Evolutionary conservation across 2,329 filamentous ascomycete genomes (phyloP), one percentile per base, ranked within the genome.

Genomic region (Elsinoe necatrix): DNA sequence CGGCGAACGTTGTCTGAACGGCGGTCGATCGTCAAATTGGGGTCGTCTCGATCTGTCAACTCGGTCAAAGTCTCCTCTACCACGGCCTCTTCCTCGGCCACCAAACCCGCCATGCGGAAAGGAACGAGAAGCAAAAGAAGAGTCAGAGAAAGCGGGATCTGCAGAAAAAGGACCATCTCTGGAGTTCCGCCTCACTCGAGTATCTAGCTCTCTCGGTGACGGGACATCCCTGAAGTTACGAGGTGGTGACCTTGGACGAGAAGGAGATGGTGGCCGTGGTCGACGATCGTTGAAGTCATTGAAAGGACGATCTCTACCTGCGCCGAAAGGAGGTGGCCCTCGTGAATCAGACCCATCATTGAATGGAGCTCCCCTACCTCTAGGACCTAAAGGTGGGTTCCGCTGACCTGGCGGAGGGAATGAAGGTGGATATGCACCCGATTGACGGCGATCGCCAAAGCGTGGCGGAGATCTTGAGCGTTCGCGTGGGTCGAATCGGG

Each of bases 161-260:
- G 84, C 85, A 1, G 85, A 87, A 20, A 83, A 79, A 9, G 86
- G 85, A 0, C 86, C 86, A 64, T 91, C 87, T 64, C 87, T 78
- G 7, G 86, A 89, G 14, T 80, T 83, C 47, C 86, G 77, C 55
- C 86, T 77, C 16, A 83, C 81, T 58, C 86, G 79, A 58, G 84
- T 77, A 61, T 90, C 86, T 5, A 86, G 73, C 47, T 82, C 83
- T 29, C 83, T 74, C 0, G 82, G 83, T 1, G 73, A 67, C 60
- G 72, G 72, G 59, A 82, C 82, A 65, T 87, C 84, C 61, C 84
- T 69, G 56, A 69, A 67, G 34, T 71, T 76, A 21, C 78, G 77
- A 11, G 76, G 77, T 11, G 87, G 86, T 9, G 86, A 88, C 31
- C 84, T 77, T 45, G 78, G 77, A 59, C 85, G 72, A 42, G 39